A percentile compares a stretch with the other conserved stretches of the same genome.
phyloP scores from a whole-genome alignment of 2,329 filamentous ascomycete species.

The Nothomitra cinnamomea region DNA sequence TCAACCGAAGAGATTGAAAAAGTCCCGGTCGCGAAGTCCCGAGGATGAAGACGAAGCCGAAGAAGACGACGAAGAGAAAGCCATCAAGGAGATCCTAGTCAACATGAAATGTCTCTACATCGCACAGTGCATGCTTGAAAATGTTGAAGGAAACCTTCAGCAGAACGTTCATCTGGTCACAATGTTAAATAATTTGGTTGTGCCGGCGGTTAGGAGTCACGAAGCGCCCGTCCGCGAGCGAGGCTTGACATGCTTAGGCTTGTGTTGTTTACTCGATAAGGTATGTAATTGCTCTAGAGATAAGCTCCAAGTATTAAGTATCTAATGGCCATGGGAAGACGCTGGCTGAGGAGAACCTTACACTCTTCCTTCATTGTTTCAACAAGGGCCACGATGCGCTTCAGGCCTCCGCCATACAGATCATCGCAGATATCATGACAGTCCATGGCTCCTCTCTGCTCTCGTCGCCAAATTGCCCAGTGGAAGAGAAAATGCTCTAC shows the following conservation, averaged over 20 bases:
- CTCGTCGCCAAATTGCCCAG: conserved; percentile 28
- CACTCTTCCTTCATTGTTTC: conserved; percentile 90
- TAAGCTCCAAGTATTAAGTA: conserved; percentile 1
- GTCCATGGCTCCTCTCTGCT: conserved; percentile 71
- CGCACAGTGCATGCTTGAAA: conserved; percentile 91
- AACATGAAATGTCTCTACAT: conserved; percentile 98
- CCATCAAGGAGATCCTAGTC: conserved; percentile 79
- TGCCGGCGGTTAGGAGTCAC: conserved; percentile 84
- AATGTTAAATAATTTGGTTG: conserved; percentile 95
- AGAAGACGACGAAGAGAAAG: conserved; percentile 48
- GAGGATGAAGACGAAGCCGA: conserved; percentile 43
- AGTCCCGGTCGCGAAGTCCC: conserved; percentile 15
- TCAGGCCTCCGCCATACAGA: conserved; percentile 79
- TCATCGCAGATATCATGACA: conserved; percentile 82
- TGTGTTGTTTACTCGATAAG: conserved; percentile 83
- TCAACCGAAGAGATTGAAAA: conserved; percentile 23
- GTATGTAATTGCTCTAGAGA: conserved; percentile 20
- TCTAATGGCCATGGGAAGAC: conserved; percentile 29
- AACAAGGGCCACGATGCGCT: conserved; percentile 78
- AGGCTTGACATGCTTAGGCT: conserved; percentile 72
- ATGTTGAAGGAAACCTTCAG: conserved; percentile 75
- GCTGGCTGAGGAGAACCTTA: conserved; percentile 80
- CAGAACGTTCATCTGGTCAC: conserved; percentile 81
- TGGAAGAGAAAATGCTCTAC: conserved; percentile 37
- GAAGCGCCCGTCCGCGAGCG: conserved; percentile 85